Conservation (phyloP, 306 rosid species). For the Pterocarpus santalinus region DNA sequence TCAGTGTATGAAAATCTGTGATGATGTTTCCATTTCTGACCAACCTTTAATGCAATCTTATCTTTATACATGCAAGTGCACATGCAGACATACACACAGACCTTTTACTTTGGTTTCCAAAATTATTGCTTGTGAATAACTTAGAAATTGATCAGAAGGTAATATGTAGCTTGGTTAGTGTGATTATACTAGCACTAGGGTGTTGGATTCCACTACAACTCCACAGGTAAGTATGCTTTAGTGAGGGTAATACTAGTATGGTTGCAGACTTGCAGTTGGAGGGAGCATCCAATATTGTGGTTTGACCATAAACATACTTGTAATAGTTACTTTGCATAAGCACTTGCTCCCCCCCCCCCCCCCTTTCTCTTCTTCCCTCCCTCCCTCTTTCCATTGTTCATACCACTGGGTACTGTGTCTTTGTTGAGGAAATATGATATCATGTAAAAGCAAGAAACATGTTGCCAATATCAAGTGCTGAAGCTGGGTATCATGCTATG, state of each 20-base stretch:
- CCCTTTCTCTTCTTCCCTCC: neutral
- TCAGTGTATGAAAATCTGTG: conserved; percentile 22
- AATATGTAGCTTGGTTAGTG: too few relatives aligned
- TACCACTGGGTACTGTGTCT: neutral
- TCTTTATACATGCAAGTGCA: neutral
- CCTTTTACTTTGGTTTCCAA: neutral
- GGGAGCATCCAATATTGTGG: neutral
- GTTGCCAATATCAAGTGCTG: conserved; percentile 23
- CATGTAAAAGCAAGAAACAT: too few relatives aligned
- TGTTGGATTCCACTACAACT: neutral
- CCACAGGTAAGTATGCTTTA: neutral
- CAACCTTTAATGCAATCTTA: conserved; percentile 11
- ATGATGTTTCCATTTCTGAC: conserved; percentile 32
- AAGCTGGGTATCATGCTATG: neutral
- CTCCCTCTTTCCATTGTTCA: neutral
- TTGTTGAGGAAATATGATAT: neutral
- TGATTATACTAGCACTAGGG: conserved; percentile 15
- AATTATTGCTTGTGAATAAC: neutral
- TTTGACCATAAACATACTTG: neutral
- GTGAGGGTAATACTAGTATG: neutral
- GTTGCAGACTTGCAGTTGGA: neutral
- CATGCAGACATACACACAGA: neutral
- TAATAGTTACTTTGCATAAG: neutral
- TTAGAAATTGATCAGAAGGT: neutral
- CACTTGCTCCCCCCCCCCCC: too few relatives aligned